phyloP scores from a whole-genome alignment of 1,284 basidiomycete species.

The Ustilago loliicola region DNA sequence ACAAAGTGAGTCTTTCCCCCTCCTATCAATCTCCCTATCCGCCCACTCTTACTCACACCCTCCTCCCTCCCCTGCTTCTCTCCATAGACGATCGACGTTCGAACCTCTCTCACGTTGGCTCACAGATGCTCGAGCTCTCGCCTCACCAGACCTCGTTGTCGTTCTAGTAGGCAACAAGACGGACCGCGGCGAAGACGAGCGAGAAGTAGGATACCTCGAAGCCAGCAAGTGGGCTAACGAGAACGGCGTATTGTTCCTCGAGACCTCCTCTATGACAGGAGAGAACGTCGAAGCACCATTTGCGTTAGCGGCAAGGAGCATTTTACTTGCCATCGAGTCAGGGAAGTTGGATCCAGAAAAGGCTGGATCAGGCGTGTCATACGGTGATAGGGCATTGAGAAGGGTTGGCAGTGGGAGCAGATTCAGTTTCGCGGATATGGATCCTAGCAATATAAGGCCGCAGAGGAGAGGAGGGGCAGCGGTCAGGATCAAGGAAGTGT shows the following conservation, averaged over 20 bases:
- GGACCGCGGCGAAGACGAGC: constrained; percentile 85
- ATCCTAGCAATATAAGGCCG: constrained; percentile 32
- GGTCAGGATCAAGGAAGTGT: constrained; percentile 47
- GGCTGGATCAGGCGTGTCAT: constrained; percentile 92
- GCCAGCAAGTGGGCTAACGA: constrained; percentile 94
- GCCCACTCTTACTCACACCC: neutral
- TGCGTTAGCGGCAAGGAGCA: constrained; percentile 86
- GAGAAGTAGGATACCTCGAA: constrained; percentile 94
- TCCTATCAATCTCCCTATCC: neutral
- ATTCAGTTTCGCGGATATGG: constrained; percentile 59
- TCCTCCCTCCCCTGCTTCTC: neutral
- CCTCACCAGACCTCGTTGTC: constrained; percentile 85
- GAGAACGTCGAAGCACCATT: constrained; percentile 96
- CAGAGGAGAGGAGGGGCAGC: constrained; percentile 20
- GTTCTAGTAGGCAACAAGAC: constrained; percentile 96
- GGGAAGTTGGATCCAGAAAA: constrained; percentile 92
- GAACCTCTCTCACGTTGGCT: constrained; percentile 86
- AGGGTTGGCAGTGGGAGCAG: constrained; percentile 72
- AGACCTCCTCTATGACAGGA: constrained; percentile 90
- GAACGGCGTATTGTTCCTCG: constrained; percentile 83
- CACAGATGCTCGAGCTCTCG: constrained; percentile 88
- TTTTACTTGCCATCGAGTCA: constrained; percentile 92
- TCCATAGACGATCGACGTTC: constrained; percentile 75
- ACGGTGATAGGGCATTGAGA: constrained; percentile 82
- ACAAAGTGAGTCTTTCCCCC: constrained; percentile 77